phyloP scores from a whole-genome alignment of 805 yeast species.

The Lipomyces yamanashiensis region DNA sequence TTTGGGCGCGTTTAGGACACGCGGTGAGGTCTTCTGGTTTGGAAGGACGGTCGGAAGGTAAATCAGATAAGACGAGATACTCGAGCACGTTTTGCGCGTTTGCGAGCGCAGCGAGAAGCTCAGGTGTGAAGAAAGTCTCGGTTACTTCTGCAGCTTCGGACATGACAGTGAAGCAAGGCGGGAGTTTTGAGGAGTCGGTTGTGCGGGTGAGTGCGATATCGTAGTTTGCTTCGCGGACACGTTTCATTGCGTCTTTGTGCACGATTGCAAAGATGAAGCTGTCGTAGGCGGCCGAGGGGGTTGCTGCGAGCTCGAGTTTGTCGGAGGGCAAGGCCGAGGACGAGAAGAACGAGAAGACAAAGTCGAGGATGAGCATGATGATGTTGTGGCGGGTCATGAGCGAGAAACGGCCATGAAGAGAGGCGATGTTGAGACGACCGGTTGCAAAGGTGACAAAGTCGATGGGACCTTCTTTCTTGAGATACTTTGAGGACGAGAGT shows the following conservation, averaged over 20 bases:
- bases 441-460: slow-evolving; percentile 75
- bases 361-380: slow-evolving; percentile 68
- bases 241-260: slow-evolving; percentile 80
- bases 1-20: slow-evolving; percentile 55
- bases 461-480: slow-evolving; percentile 66
- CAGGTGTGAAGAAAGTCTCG: slow-evolving; percentile 58
- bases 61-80: slow-evolving; percentile 81
- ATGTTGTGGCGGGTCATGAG: slow-evolving; percentile 82
- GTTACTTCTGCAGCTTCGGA: slow-evolving; percentile 83
- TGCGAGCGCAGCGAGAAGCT: slow-evolving; percentile 52
- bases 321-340: slow-evolving; percentile 52
- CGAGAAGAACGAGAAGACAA: slow-evolving; percentile 60
- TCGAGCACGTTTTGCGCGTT: slow-evolving; percentile 56
- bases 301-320: slow-evolving; percentile 64
- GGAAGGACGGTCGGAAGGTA: slow-evolving; percentile 71
- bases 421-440: slow-evolving; percentile 79
- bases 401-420: slow-evolving; percentile 62
- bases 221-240: slow-evolving; percentile 74
- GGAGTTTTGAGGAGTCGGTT: slow-evolving; percentile 69
- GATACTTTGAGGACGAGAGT: slow-evolving; percentile 41
- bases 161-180: slow-evolving; percentile 82
- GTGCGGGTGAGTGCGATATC: slow-evolving; percentile 85
- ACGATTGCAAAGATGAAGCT: slow-evolving; percentile 83
- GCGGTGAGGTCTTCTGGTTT: slow-evolving; percentile 56
- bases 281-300: slow-evolving; percentile 58